Conservation (phyloP, 352 stramenopile genomes). For the Globisporangium yorkense region DNA sequence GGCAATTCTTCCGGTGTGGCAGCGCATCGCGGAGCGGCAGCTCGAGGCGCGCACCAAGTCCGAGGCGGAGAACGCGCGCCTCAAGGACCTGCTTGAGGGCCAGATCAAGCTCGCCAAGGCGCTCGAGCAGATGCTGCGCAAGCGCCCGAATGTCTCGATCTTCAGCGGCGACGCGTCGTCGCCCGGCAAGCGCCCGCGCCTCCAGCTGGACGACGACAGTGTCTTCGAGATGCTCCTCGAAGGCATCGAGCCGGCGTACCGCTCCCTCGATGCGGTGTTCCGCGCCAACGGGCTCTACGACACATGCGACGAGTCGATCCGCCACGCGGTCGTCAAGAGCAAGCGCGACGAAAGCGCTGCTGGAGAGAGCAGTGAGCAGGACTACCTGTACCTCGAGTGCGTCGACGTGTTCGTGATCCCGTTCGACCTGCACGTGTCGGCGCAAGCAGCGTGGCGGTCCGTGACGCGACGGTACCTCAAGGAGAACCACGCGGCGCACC, state of each 20-base stretch:
- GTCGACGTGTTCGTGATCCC: conserved; percentile 37
- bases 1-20: conserved; percentile 7
- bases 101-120: conserved; percentile 7
- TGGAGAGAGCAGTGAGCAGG: conserved; percentile 6
- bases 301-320: conserved; percentile 33
- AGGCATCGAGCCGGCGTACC: conserved; percentile 36
- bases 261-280: conserved; percentile 33
- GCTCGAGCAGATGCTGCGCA: conserved; percentile 7
- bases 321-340: conserved; percentile 33
- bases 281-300: conserved; percentile 33
- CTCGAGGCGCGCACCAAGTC: background rate
- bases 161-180: background rate
- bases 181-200: conserved; percentile 14
- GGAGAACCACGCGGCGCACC: conserved; percentile 25
- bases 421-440: conserved; percentile 26
- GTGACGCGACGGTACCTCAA: conserved; percentile 27
- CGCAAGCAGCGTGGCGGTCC: conserved; percentile 27
- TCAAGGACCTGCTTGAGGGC: conserved; percentile 3
- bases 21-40: conserved; percentile 11
- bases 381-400: conserved; percentile 34
- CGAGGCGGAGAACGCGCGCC: conserved; percentile 7
- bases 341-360: background rate
- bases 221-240: conserved; percentile 31
- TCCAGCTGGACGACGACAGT: conserved; percentile 17
- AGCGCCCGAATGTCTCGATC: background rate